Base-by-base conservation (phyloP, 2,329 filamentous ascomycete genomes). In the Aspergillus glaucus region DNA sequence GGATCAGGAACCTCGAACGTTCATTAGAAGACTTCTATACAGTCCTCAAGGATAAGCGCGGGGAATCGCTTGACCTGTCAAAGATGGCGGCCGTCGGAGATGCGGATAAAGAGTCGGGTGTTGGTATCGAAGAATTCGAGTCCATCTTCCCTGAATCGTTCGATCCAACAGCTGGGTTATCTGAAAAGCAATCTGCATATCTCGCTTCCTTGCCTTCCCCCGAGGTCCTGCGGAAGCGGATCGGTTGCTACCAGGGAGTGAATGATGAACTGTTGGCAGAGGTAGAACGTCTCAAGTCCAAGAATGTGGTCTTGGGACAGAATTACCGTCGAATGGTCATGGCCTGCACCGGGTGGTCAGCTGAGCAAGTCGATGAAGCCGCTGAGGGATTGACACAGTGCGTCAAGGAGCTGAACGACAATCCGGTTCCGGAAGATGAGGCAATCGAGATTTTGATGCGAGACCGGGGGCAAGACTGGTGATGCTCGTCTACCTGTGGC, bases 241-340 rank as follows among this genome's bases (percentile, higher is more conserved):
- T 90, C 17, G 79, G 81, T 37, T 87, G 87, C 3, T 86, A 95
- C 51, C 77, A 80, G 48, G 73, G 75, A 10, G 84, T 89, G 43
- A 88, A 89, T 41, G 76, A 79, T 39, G 75, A 79, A 15, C 81
- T 93, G 10, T 75, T 81, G 46, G 80, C 81, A 45, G 81, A 86
- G 57, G 84, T 89, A 2, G 78, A 80, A 15, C 79, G 79, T 5
- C 78, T 98, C 7, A 85, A 88, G 64, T 84, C 85, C 26, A 84
- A 87, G 51, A 92, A 88, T 58, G 85, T 84, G 4, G 90, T 95
- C 47, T 77, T 95, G 3, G 92, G 95, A 62, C 77, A 86, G 56
- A 89, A 93, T 69, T 96, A 96, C 65, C 81, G 90, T 22, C 87
- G 86, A 56, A 88, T 97, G 26, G 89, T 98, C 21, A 84, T 86